phyloP scores from a whole-genome alignment of 495 filamentous ascomycete species.

The Coniosporium apollinis region DNA sequence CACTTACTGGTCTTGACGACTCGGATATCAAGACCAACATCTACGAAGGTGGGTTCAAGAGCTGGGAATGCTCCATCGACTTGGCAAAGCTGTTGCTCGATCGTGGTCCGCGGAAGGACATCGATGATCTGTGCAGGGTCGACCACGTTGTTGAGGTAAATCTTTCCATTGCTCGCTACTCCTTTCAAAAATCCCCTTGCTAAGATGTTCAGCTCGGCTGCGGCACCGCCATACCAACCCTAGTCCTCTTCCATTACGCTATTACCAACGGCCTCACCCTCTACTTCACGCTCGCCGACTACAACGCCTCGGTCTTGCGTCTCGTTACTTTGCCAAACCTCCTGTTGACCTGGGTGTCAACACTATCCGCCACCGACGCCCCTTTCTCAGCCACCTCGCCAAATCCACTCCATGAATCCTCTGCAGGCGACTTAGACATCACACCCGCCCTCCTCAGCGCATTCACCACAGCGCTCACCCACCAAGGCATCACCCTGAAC shows the following conservation, averaged over 20 bases:
- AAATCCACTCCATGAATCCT: conserved; percentile 8
- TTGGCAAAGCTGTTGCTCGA: conserved; percentile 51
- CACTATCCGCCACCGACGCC: conserved; percentile 15
- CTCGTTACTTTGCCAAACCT: conserved; percentile 84
- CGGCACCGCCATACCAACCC: conserved; percentile 72
- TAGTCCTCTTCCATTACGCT: conserved; percentile 57
- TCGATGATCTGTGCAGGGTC: conserved; percentile 22
- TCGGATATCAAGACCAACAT: conserved; percentile 78
- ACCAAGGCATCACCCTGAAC: conserved; percentile 40
- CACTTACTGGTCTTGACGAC: conserved; percentile 42
- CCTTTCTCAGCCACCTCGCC: conserved; percentile 8
- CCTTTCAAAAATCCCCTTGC: not conserved
- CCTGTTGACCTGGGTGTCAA: conserved; percentile 59
- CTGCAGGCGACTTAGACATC: conserved; percentile 52
- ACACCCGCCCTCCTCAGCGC: conserved; percentile 40
- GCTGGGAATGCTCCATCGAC: conserved; percentile 91
- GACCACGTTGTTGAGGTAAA: conserved; percentile 59
- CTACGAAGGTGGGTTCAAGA: conserved; percentile 98
- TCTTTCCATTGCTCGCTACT: not conserved
- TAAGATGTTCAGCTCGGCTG: conserved; percentile 51
- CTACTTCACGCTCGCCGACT: conserved; percentile 68
- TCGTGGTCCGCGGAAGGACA: conserved; percentile 20
- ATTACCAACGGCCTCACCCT: conserved; percentile 30
- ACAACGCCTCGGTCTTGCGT: conserved; percentile 70
- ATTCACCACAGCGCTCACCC: conserved; percentile 43